These are phyloP conservation scores for Xylaria acuta DNA, from an alignment of 495 filamentous ascomycete species.

Conservation along the genomic window DNA sequence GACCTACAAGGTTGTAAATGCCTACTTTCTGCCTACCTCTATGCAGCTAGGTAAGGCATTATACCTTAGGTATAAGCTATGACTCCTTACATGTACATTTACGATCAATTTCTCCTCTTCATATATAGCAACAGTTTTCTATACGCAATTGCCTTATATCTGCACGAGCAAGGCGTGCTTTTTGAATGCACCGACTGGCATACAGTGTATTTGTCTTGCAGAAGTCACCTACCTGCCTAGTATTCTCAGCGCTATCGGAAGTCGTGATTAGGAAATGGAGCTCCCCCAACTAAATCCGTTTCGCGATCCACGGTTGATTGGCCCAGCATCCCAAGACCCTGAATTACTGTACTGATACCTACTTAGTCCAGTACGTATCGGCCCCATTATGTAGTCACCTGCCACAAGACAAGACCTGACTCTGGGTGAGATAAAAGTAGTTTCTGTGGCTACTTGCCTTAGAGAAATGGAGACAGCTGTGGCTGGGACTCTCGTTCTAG, in stretches of 20 bases:
- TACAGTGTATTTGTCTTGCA: background rate
- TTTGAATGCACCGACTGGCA: background rate
- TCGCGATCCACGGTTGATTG: slow-evolving; percentile 41
- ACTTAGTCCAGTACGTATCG: too few species aligned
- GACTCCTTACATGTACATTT: background rate
- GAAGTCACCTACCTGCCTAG: background rate
- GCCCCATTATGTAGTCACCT: background rate
- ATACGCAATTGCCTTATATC: background rate
- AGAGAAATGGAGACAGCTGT: background rate
- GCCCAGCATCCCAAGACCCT: slow-evolving; percentile 20
- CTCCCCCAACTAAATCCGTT: slow-evolving; percentile 41
- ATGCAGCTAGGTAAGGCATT: background rate
- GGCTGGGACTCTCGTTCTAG: too few species aligned
- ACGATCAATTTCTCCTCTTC: background rate
- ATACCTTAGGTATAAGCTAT: background rate
- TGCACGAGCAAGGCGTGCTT: background rate
- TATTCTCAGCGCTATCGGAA: slow-evolving; percentile 24
- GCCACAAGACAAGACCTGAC: background rate
- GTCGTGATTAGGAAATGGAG: slow-evolving; percentile 36
- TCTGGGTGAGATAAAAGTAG: background rate
- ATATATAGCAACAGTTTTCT: background rate
- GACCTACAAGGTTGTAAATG: background rate
- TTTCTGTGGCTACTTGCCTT: slow-evolving; percentile 15
- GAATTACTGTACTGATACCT: background rate
- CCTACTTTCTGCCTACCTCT: background rate